Conservation (phyloP, 108 stramenopile genomes). For the Skeletonema tropicum region DNA sequence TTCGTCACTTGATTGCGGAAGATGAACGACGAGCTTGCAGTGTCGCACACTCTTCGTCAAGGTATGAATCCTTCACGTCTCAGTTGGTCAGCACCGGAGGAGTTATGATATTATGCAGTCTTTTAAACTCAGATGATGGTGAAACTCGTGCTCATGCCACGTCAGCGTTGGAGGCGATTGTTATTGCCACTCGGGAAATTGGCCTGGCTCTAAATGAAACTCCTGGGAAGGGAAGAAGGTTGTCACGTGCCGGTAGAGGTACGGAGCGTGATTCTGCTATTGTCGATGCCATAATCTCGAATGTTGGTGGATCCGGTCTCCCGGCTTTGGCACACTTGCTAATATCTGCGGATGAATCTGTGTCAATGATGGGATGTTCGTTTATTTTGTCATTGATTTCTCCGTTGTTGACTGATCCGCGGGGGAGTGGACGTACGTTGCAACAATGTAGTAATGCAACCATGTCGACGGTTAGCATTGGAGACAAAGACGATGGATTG, state of each 20-base stretch:
- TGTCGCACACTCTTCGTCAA: constrained; percentile 58
- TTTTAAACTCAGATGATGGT: constrained; percentile 72
- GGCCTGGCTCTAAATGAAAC: constrained; percentile 38
- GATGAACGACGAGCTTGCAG: constrained; percentile 73
- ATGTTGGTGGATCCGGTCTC: constrained; percentile 62
- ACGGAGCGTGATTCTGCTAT: constrained; percentile 65
- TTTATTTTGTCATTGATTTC: constrained; percentile 66
- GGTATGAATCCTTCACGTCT: constrained; percentile 71
- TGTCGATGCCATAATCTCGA: constrained; percentile 69
- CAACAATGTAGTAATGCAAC: constrained; percentile 10
- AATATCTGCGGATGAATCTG: constrained; percentile 76
- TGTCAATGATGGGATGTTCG: constrained; percentile 73
- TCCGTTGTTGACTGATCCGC: constrained; percentile 66
- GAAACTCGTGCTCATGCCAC: constrained; percentile 83
- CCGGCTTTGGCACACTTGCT: constrained; percentile 73
- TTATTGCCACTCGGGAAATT: constrained; percentile 69
- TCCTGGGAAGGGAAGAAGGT: constrained; percentile 56
- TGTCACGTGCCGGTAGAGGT: constrained; percentile 26
- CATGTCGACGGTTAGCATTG: constrained; percentile 6
- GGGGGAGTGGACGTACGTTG: constrained; percentile 34
- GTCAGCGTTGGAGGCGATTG: constrained; percentile 63
- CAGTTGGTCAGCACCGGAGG: constrained; percentile 74
- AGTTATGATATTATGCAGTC: constrained; percentile 78
- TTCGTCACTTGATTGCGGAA: constrained; percentile 71
- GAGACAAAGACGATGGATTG: constrained; percentile 33